Percentiles rank a stretch among this genome's conserved stretches.
These are phyloP conservation scores for Gelatoporia subvermispora DNA, from an alignment of 768 basidiomycete species.

Conservation along the genomic window DNA sequence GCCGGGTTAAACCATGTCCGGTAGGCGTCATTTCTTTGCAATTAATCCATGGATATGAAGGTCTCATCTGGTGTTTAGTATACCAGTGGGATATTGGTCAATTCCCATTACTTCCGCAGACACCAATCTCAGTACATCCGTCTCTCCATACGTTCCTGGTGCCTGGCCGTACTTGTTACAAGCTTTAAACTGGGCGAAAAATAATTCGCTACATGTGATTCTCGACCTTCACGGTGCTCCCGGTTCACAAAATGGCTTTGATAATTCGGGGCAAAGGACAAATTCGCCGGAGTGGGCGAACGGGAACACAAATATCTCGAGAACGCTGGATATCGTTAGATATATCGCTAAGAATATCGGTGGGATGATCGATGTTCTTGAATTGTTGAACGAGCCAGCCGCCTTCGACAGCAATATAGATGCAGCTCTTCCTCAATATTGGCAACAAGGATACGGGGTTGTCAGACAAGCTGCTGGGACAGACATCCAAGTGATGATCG, in stretches of 20 bases:
- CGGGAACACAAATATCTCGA: conserved; percentile 38
- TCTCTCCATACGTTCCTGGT: conserved; percentile 53
- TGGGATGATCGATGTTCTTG: conserved; percentile 56
- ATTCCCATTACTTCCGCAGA: conserved; percentile 57
- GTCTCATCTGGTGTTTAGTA: conserved; percentile 30
- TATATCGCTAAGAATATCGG: conserved; percentile 51
- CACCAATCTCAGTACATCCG: conserved; percentile 40
- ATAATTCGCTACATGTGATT: conserved; percentile 61
- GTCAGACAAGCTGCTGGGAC: conserved; percentile 47
- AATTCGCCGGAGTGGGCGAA: conserved; percentile 50
- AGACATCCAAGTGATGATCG: conserved; percentile 61
- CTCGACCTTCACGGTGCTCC: conserved; percentile 76
- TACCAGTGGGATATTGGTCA: conserved; percentile 77
- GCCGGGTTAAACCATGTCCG: conserved; percentile 72
- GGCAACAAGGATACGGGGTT: conserved; percentile 52
- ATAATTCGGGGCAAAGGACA: conserved; percentile 69
- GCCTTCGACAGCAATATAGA: conserved; percentile 44
- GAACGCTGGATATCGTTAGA: conserved; percentile 53
- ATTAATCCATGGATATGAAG: background rate
- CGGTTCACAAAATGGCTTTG: conserved; percentile 57
- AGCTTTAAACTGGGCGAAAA: conserved; percentile 60
- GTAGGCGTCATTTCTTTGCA: conserved; percentile 26
- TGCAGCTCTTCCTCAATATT: conserved; percentile 49
- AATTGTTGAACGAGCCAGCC: conserved; percentile 67
- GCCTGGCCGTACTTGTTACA: conserved; percentile 65